Evolutionary conservation across 768 basidiomycete genomes (phyloP).

Genomic region (Rhodotorula babjevae): DNA sequence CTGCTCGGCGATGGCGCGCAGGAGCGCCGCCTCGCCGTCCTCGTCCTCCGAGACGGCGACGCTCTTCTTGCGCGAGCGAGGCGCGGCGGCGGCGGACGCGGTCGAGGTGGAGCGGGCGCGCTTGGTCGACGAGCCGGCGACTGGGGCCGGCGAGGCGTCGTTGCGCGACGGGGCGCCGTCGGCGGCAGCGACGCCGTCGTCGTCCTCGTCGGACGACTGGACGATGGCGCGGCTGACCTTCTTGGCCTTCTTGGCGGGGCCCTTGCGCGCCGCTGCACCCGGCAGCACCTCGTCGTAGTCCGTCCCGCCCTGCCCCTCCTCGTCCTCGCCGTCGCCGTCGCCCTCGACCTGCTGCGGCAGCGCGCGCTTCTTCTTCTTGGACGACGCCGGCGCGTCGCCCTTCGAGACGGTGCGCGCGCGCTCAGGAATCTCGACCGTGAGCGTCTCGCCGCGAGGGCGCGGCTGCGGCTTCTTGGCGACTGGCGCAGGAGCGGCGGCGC

Average conservation of each 20-base stretch:
- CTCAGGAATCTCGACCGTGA: neutral
- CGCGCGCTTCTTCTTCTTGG: conserved; percentile 2
- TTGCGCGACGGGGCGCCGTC: neutral
- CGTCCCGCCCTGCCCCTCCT: neutral
- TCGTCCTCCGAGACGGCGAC: conserved; percentile 19
- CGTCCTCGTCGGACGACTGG: neutral
- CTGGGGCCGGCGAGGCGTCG: conserved; percentile 3
- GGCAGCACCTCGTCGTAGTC: conserved; percentile 30
- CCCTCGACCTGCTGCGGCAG: neutral
- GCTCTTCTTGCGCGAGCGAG: neutral
- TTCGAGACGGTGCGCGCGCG: neutral
- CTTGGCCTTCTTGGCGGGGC: neutral
- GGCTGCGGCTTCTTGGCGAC: too few species aligned
- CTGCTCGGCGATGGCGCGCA: accelerated
- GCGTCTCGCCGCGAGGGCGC: neutral
- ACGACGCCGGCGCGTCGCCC: neutral
- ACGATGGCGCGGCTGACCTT: neutral
- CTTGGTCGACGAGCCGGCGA: neutral
- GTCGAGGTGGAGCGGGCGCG: neutral
- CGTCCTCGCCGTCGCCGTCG: neutral
- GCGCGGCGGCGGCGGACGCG: neutral
- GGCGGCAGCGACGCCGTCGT: neutral
- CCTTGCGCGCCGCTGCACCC: neutral
- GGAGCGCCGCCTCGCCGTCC: neutral
- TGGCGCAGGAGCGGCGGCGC: neutral